Percentiles rank a stretch among this genome's conserved stretches.
Evolutionary conservation across 2,329 filamentous ascomycete species (phyloP).

Genomic region (Curvularia lunata): DNA sequence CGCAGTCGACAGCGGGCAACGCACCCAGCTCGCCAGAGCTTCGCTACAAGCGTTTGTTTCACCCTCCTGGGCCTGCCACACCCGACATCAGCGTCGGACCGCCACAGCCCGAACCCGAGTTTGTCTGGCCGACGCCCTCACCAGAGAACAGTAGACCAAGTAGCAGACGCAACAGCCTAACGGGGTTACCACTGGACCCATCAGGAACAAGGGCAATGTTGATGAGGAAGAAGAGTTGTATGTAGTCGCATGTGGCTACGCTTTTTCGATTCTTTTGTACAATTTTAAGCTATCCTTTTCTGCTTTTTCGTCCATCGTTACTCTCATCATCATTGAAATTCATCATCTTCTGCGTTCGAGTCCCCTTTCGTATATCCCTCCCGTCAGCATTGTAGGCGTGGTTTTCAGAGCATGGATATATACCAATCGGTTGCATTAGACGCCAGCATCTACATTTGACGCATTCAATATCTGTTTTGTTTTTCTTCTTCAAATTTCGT

Average conservation of each 20-base stretch:
- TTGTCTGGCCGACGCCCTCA: not conserved
- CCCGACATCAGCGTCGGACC: slow-evolving; percentile 24
- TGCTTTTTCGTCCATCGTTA: too few relatives aligned
- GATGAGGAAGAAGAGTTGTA: slow-evolving; percentile 30
- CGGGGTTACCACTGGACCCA: slow-evolving; percentile 32
- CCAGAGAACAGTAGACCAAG: slow-evolving; percentile 17
- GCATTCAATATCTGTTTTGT: not conserved
- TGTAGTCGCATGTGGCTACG: not conserved
- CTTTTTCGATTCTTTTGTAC: slow-evolving; percentile 2
- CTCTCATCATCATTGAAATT: not conserved
- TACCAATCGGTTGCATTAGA: not conserved
- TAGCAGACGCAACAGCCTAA: slow-evolving; percentile 27
- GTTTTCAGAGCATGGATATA: not conserved
- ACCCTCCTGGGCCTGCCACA: slow-evolving; percentile 32
- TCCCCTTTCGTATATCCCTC: too few relatives aligned
- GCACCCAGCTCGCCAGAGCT: slow-evolving; percentile 49
- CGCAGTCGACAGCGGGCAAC: not conserved
- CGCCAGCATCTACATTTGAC: not conserved
- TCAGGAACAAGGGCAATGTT: slow-evolving; percentile 45
- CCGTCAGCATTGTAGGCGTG: too few relatives aligned
- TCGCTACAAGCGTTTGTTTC: slow-evolving; percentile 53
- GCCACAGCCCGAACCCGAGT: slow-evolving; percentile 1
- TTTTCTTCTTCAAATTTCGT: not conserved
- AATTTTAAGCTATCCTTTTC: slow-evolving; percentile 2
- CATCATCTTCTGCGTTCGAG: too few relatives aligned